phyloP scores from a whole-genome alignment of 2,329 filamentous ascomycete species.

The Talaromyces sp. region DNA sequence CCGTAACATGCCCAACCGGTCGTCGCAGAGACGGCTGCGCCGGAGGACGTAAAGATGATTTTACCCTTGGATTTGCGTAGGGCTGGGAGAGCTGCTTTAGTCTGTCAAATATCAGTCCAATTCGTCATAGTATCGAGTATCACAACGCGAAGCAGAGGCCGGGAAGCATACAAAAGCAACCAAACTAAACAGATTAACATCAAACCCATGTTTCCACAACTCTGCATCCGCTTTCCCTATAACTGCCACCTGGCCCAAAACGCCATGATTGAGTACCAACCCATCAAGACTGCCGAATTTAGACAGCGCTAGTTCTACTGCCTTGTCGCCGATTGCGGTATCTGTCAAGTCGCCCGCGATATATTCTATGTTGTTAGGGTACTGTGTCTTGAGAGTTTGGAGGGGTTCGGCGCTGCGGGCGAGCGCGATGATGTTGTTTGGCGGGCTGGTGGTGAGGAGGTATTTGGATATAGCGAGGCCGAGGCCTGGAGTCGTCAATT shows the following conservation, averaged over 20 bases:
- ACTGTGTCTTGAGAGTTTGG: slow-evolving; percentile 52
- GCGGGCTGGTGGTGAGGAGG: slow-evolving; percentile 50
- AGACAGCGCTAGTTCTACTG: slow-evolving; percentile 62
- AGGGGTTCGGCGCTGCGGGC: slow-evolving; percentile 56
- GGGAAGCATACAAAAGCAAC: slow-evolving; percentile 64
- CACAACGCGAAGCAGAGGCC: not conserved
- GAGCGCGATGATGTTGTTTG: slow-evolving; percentile 57
- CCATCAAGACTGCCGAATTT: slow-evolving; percentile 72
- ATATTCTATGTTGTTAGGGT: slow-evolving; percentile 54
- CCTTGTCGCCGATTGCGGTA: slow-evolving; percentile 53
- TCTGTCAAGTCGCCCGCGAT: slow-evolving; percentile 58
- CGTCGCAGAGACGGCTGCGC: slow-evolving; percentile 66
- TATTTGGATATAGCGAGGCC: slow-evolving; percentile 59
- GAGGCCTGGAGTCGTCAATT: slow-evolving; percentile 46
- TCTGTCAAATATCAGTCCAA: slow-evolving; percentile 45
- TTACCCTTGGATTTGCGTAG: slow-evolving; percentile 67
- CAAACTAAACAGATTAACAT: slow-evolving; percentile 83
- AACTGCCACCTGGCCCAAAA: slow-evolving; percentile 69
- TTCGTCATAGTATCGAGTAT: not conserved
- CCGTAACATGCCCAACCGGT: slow-evolving; percentile 77
- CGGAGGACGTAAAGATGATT: slow-evolving; percentile 76
- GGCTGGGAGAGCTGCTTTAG: slow-evolving; percentile 66
- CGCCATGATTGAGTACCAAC: slow-evolving; percentile 83
- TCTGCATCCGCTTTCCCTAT: slow-evolving; percentile 65
- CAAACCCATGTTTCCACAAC: slow-evolving; percentile 72